Evolutionary conservation across 2,329 filamentous ascomycete genomes (phyloP), one percentile per base, ranked within the genome.

Genomic region (Diaporthe batatas): DNA sequence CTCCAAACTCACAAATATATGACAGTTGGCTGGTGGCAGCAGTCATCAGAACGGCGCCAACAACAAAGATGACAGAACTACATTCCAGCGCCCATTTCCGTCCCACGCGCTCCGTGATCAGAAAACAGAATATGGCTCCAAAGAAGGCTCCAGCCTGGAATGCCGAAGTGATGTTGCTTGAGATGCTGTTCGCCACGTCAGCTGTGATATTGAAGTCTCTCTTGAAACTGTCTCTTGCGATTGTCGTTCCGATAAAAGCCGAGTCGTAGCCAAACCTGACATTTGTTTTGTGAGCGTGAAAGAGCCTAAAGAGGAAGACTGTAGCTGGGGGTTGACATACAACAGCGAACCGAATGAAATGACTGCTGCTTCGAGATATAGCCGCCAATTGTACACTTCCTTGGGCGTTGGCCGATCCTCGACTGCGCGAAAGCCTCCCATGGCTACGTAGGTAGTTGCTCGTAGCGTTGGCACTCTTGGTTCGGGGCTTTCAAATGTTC

Each of bases 321-420:
- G 59, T 21, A 47, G 8, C 25, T 49, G 42, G 10, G 18, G 25
- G 25, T 16, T 34, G 44, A 73, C 81, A 73, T 76, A 83, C 79
- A 85, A 80, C 21, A 85, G 62, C 1, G 83, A 84, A 18, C 86
- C 86, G 23, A 84, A 85, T 6, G 86, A 83, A 58, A 88, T 87
- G 39, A 88, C 81, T n/a, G 83, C 76, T 0, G 85, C 83, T 59
- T 86, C 83, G 76, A 65, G 59, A 51, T 89, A 89, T 29, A 88
- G 79, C 4, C 84, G 82, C 84, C 84, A 86, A 74, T 88, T 88
- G 79, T 88, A 88, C 75, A 89, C 87, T 79, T 88, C 86, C 73
- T 84, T 82, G 25, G 87, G 88, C 75, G 87, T 89, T 34, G 87
- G 87, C 75, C 87, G 82, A 78, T 89, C 87, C 77, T 89, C 87